Conservation (phyloP, 2,329 filamentous ascomycete species). For the Escovopsis sp. region DNA sequence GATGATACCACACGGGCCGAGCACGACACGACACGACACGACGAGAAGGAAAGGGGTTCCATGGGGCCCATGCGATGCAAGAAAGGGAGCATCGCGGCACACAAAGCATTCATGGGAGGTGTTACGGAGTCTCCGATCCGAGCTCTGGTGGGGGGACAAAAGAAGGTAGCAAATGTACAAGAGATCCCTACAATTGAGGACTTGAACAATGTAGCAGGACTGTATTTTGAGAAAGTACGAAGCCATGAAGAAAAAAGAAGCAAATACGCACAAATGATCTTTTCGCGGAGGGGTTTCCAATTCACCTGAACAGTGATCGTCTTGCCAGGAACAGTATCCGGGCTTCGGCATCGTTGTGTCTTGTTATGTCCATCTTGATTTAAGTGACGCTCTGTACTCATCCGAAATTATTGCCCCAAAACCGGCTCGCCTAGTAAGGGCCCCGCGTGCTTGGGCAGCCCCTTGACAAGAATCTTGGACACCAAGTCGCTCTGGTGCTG, state of each 20-base stretch:
- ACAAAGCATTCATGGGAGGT: neutral
- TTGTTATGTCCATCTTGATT: too few relatives aligned
- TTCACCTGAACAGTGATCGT: too few relatives aligned
- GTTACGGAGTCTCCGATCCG: neutral
- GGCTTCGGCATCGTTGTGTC: too few relatives aligned
- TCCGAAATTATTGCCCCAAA: too few relatives aligned
- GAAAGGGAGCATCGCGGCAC: neutral
- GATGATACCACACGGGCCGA: constrained; percentile 5
- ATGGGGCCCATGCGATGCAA: neutral
- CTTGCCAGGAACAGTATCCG: too few relatives aligned
- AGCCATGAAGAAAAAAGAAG: too few relatives aligned
- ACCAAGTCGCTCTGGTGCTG: constrained; percentile 55
- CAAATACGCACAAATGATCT: too few relatives aligned
- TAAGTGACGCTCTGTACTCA: too few relatives aligned
- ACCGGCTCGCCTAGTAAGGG: constrained; percentile 25
- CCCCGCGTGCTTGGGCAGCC: constrained; percentile 16
- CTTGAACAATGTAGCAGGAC: neutral
- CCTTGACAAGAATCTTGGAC: constrained; percentile 29
- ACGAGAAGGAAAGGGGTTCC: neutral
- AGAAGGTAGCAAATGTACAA: neutral
- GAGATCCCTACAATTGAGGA: constrained; percentile 1
- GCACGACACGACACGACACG: constrained; percentile 1
- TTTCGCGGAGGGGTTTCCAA: too few relatives aligned
- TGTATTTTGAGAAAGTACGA: too few relatives aligned
- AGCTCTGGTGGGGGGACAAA: neutral